Evolutionary conservation across 2,329 filamentous ascomycete species (phyloP), one percentile per base, ranked within the genome.

Genomic region (Drechslera avenae): DNA sequence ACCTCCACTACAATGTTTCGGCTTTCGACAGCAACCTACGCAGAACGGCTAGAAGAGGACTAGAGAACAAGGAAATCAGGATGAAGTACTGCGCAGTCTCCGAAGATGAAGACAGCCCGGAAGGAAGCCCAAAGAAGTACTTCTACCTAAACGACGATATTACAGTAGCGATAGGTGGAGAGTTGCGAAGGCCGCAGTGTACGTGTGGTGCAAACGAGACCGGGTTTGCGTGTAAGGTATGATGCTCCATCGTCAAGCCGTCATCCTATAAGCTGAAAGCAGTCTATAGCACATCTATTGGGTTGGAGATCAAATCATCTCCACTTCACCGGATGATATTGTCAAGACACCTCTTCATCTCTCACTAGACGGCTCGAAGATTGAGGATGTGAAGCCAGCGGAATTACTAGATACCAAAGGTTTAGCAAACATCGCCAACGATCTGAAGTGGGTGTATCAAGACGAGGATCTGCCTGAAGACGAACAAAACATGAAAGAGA

Each of bases 71-170:
- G 36, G 66, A 61, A 14, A 72, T 73, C 49, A 62, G 63, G 32
- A 62, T 73, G 60, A 72, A 73, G 43, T 72, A 72, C 50, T 73
- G 70, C 41, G 62, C 62, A 23, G 53, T 61, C 16, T 57, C 57
- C 7, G 56, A 63, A 19, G 59, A 60, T 13, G 61, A 63, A 39
- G 59, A 66, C n/a, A 59, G 60, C 17, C 37, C 54, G 5, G 48
- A 43, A 36, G 54, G 56, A 30, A 43, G 41, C 17, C 41, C 35
- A 34, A 64, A 60, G 14, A 58, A 66, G 31, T 71, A 71, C 46
- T 74, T 74, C 46, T 66, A 71, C 44, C 62, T 74, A 26, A 64
- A 69, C 17, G 71, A 74, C 35, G 68, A 71, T 26, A 71, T 73
- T 17, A 68, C 62, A 9, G 63, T 74, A n/a, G 57, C 59, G 2